phyloP scores from a whole-genome alignment of 2,329 filamentous ascomycete genomes.

The Biscogniauxia sp. region DNA sequence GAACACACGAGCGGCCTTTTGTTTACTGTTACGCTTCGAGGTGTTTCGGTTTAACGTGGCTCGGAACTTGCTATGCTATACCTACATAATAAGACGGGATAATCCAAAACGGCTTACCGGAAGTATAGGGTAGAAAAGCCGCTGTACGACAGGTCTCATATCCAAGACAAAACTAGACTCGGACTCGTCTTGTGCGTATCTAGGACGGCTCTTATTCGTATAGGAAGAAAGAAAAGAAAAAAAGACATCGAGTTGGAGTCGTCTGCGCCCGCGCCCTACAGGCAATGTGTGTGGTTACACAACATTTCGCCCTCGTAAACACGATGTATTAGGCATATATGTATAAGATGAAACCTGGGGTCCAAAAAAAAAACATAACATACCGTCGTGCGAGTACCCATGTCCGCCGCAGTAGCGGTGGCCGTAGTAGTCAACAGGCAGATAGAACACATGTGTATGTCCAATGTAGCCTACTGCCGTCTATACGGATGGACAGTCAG shows the following conservation, averaged over 20 bases:
- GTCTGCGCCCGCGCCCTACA: background rate
- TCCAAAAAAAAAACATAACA: background rate
- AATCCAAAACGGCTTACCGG: background rate
- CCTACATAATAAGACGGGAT: background rate
- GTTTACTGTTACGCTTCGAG: background rate
- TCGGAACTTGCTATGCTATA: background rate
- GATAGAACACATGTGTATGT: background rate
- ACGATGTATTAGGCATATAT: background rate
- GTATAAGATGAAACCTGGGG: background rate
- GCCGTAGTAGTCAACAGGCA: background rate
- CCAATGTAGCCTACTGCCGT: background rate
- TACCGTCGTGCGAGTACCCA: background rate
- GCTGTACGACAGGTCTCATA: background rate
- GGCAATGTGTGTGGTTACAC: background rate
- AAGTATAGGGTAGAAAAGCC: background rate
- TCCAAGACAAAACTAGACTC: background rate
- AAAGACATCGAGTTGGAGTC: background rate
- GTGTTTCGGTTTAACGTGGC: background rate
- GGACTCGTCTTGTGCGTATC: background rate
- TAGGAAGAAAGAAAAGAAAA: no score
- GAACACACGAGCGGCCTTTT: background rate
- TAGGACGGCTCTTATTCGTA: background rate
- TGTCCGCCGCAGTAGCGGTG: background rate
- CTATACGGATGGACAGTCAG: no score
- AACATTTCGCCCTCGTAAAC: background rate